Evolutionary conservation across 352 stramenopile species (phyloP), one percentile per base, ranked within the genome.

Genomic region (Phytophthora parvispora): DNA sequence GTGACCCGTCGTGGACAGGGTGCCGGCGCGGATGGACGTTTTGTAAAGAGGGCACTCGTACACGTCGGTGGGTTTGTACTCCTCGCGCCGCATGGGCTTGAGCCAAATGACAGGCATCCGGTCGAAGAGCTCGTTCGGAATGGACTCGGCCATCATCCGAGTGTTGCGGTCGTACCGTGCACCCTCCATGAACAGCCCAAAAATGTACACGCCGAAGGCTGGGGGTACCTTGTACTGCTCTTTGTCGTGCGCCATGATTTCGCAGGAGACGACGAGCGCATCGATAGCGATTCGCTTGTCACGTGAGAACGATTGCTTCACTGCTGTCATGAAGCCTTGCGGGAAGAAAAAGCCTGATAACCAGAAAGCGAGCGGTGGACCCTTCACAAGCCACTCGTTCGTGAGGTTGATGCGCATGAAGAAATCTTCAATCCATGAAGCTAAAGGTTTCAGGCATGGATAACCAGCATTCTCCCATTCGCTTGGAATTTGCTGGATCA

Each of bases 301-400:
- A 16, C 96, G 84, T 2, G 93, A 95, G 69, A 93, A 97, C 12
- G 90, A 94, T 75, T 99, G 96, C 78, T 98, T 97, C 6, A 98
- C 93, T 12, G 87, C 95, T 0, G 95, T 99, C 86, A 99, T 97
- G 71, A 99, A 99, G 25, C 93, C 95, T 64, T 98, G 96, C 4
- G 95, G 96, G 72, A 99, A 99, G 80, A 99, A 99, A 74, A 99
- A 98, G 0, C 93, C 94, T 12, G 89, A 91, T n/a, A 99, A 52
- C 96, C 96, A 99, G 69, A 92, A 98, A 10, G 87, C 78, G 8
- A 84, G 40, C 4, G 93, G 90, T 16, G 94, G 90, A 0, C 94
- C 94, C 1, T 93, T 72, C 12, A 82, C 77, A 5, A 98, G 74
- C 96, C 96, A 99, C 3, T 83, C 64, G 25, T 83, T 74, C 18